phyloP scores from a whole-genome alignment of 2,329 filamentous ascomycete species.

The Claviceps fusiformis region DNA sequence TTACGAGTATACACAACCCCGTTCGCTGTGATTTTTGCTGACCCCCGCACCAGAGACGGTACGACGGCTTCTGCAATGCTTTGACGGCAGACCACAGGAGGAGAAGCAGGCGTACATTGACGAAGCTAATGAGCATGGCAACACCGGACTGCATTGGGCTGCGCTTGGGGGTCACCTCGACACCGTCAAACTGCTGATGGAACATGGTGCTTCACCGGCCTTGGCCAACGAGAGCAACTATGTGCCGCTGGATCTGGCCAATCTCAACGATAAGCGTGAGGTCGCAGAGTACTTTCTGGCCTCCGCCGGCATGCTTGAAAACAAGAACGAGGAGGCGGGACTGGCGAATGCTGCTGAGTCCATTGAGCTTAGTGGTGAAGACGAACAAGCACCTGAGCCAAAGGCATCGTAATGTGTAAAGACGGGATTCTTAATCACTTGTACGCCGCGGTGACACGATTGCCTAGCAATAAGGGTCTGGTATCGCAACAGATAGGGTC shows the following conservation, averaged over 20 bases:
- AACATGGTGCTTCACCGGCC: slow-evolving; percentile 62
- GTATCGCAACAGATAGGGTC: neutral
- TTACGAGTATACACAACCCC: neutral
- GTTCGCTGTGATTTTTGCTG: neutral
- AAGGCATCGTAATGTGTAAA: slow-evolving; percentile 1
- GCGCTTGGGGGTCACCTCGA: slow-evolving; percentile 77
- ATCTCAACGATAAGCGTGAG: slow-evolving; percentile 53
- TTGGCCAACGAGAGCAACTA: slow-evolving; percentile 75
- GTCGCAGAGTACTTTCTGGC: slow-evolving; percentile 48
- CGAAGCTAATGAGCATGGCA: slow-evolving; percentile 64
- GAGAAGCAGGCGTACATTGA: slow-evolving; percentile 46
- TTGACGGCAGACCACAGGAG: slow-evolving; percentile 24
- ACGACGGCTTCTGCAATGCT: slow-evolving; percentile 27
- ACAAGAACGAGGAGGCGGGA: slow-evolving; percentile 30
- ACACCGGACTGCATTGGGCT: slow-evolving; percentile 90
- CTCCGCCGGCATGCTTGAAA: slow-evolving; percentile 34
- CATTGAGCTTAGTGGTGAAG: slow-evolving; percentile 23
- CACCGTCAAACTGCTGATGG: slow-evolving; percentile 63
- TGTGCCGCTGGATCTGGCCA: slow-evolving; percentile 61
- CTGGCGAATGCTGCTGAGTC: slow-evolving; percentile 25
- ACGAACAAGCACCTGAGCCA: slow-evolving; percentile 12
- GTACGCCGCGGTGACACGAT: neutral
- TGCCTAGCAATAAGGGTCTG: neutral
- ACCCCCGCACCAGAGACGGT: slow-evolving; percentile 27
- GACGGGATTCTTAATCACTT: neutral